A percentile compares a stretch with the other conserved stretches of the same genome.
Evolutionary conservation across 805 yeast species (phyloP).

Genomic region (Candida namnaoensis): DNA sequence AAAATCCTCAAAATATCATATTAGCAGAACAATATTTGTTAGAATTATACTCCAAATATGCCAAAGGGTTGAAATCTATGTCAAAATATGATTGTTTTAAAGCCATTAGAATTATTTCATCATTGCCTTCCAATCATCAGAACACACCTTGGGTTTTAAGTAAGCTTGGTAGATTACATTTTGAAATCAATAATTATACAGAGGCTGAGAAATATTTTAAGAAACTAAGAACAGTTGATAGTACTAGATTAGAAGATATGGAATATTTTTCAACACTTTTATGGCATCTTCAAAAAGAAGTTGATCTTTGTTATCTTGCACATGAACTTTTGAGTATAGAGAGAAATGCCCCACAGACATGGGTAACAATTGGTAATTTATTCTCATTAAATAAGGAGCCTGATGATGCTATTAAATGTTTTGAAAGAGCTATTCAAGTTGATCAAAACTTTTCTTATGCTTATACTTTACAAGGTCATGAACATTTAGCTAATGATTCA

Average conservation of each 20-base stretch:
- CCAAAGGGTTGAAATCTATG: constrained; percentile 53
- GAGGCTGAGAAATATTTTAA: constrained; percentile 60
- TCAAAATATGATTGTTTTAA: constrained; percentile 67
- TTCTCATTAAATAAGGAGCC: constrained; percentile 79
- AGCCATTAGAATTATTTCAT: constrained; percentile 62
- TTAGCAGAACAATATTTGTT: constrained; percentile 31
- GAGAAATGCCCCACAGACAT: constrained; percentile 66
- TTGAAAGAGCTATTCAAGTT: constrained; percentile 65
- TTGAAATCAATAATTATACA: constrained; percentile 80
- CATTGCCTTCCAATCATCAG: constrained; percentile 54
- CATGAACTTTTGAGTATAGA: constrained; percentile 69
- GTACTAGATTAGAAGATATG: constrained; percentile 80
- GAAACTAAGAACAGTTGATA: constrained; percentile 57
- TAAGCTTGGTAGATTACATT: constrained; percentile 72
- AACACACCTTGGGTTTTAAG: constrained; percentile 82
- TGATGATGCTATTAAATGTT: constrained; percentile 83
- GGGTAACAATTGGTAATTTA: constrained; percentile 89
- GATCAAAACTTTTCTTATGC: constrained; percentile 77
- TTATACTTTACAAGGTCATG: constrained; percentile 91
- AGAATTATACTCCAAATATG: constrained; percentile 42
- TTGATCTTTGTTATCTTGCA: constrained; percentile 71
- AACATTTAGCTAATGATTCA: constrained; percentile 78
- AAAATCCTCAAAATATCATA: no score
- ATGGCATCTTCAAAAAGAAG: constrained; percentile 86
- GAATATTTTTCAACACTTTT: constrained; percentile 83